Evolutionary conservation across 2,329 filamentous ascomycete species (phyloP).

Genomic region (Aplosporella prunicola): DNA sequence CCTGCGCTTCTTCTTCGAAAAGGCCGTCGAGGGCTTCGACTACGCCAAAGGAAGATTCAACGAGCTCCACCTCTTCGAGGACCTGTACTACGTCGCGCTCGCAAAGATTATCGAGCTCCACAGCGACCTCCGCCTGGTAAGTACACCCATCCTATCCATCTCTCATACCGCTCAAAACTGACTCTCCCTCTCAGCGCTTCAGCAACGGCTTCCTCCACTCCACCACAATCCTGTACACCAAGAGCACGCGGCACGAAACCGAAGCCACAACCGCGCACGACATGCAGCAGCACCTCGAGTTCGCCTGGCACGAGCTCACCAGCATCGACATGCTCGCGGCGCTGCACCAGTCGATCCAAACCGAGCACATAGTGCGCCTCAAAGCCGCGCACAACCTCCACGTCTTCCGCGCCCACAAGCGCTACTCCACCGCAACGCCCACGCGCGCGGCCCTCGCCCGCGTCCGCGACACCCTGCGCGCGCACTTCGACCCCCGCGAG

Average conservation of each 20-base stretch:
- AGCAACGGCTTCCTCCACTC: neutral
- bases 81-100: constrained; percentile 1
- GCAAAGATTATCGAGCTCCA: constrained; percentile 1
- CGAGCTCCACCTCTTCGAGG: constrained; percentile 5
- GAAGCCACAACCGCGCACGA: neutral
- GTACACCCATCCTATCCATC: no score
- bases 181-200: no score
- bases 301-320: constrained; percentile 1
- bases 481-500: no score
- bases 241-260: neutral
- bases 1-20: neutral
- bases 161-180: no score
- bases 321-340: constrained; percentile 1
- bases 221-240: no score
- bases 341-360: constrained; percentile 4
- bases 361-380: constrained; percentile 2
- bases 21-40: neutral
- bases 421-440: neutral
- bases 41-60: neutral
- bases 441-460: no score
- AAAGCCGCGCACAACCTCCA: constrained; percentile 2
- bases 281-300: neutral
- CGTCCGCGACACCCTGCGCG: constrained; percentile 4
- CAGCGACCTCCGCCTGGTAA: neutral
- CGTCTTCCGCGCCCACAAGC: neutral